A percentile compares a stretch with the other conserved stretches of the same genome.
Evolutionary conservation across 148 eudicot genomes (phyloP).

Genomic region (Persicaria maculosa): DNA sequence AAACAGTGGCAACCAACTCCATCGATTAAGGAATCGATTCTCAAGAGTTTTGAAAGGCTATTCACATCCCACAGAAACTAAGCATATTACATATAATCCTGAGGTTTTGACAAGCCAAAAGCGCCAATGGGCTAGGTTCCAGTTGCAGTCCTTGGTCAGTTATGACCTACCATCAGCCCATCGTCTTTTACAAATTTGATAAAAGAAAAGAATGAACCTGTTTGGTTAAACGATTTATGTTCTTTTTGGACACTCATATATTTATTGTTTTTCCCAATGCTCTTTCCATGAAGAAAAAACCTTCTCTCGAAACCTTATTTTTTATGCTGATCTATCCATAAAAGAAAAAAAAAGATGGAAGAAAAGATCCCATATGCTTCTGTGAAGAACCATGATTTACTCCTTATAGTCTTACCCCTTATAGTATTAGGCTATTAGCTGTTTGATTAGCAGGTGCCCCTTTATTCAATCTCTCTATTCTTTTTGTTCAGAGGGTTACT

Average conservation of each 20-base stretch:
- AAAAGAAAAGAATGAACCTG: background rate
- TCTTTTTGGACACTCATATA: background rate
- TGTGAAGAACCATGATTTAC: background rate
- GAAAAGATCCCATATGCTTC: background rate
- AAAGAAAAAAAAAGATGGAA: background rate
- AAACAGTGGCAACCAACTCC: constrained; percentile 46
- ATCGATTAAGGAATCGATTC: constrained; percentile 63
- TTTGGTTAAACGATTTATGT: background rate
- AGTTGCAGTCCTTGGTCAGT: constrained; percentile 51
- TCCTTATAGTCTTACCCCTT: background rate
- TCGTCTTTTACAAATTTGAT: background rate
- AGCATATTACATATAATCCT: constrained; percentile 61
- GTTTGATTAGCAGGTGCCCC: background rate
- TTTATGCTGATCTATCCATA: background rate
- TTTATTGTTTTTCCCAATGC: background rate
- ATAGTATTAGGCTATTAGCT: background rate
- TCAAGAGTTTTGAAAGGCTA: constrained; percentile 73
- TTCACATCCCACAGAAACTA: constrained; percentile 63
- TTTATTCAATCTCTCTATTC: background rate
- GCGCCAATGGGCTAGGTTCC: constrained; percentile 98
- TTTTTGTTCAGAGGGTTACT: background rate
- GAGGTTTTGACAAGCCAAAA: constrained; percentile 93
- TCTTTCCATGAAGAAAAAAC: background rate
- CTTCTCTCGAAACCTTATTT: background rate
- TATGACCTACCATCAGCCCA: constrained; percentile 3